Conservation (phyloP, 2,329 filamentous ascomycete species). For the Xylariales sp. region DNA sequence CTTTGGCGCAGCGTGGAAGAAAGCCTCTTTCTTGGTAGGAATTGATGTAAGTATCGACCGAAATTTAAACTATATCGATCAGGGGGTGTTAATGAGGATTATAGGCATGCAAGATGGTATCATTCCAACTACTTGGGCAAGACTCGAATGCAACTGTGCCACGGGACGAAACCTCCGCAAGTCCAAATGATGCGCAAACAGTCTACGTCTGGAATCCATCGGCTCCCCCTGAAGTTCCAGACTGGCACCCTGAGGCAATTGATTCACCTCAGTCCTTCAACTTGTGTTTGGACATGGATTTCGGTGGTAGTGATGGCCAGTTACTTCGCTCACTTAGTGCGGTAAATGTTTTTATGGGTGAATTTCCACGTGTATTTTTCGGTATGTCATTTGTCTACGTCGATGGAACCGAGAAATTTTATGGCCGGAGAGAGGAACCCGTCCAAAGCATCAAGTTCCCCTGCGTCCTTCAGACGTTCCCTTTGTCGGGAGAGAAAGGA, state of each 20-base stretch:
- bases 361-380: constrained; percentile 11
- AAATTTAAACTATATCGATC: too few relatives aligned
- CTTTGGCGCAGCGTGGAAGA: background rate
- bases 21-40: constrained; percentile 10
- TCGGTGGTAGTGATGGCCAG: constrained; percentile 11
- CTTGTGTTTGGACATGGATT: constrained; percentile 14
- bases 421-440: constrained; percentile 10
- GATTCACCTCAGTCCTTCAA: constrained; percentile 9
- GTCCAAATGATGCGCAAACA: background rate
- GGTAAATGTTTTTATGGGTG: constrained; percentile 12
- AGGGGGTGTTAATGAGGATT: too few relatives aligned
- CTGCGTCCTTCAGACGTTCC: constrained; percentile 11
- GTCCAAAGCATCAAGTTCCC: background rate
- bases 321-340: constrained; percentile 7
- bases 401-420: constrained; percentile 14
- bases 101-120: constrained; percentile 14
- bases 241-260: constrained; percentile 6
- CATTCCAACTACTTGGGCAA: constrained; percentile 9
- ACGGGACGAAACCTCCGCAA: background rate
- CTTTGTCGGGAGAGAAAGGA: constrained; percentile 11
- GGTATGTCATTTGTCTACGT: constrained; percentile 14
- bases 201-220: constrained; percentile 14
- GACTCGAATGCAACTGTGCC: background rate
- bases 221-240: constrained; percentile 6
- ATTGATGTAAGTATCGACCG: constrained; percentile 11